Base-by-base conservation (phyloP, 345 rosid species). In the Fremontodendron californicum region DNA sequence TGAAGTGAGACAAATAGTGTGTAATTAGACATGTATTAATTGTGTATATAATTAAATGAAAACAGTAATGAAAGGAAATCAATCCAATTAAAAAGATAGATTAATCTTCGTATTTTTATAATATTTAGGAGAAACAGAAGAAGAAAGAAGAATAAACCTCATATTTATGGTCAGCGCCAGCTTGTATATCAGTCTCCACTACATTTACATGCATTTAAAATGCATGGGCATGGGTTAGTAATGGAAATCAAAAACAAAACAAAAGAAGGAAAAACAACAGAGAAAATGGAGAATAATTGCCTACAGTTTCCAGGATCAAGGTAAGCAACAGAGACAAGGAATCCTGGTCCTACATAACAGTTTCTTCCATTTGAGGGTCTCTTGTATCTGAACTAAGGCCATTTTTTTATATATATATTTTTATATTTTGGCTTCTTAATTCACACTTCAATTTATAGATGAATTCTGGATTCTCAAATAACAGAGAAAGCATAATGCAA, bases 241-340 rank as follows among this genome's bases (percentile, higher is more conserved):
- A n/a, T 52, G 2, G 25, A 19, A 52, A 52, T n/a, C 1, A 6
- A 49, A 49, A 49, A 5, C 3, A 52, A 52, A 5, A 7, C 0
- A n/a, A 6, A 19, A 3, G 7, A 6, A n/a, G 4, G 16, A 5
- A 15, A 49, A 21, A 19, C 0, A n/a, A 52, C 27, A 7, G 39
- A 61, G 18, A 25, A 27, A 61, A 61, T 19, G 19, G 31, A 35
- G 3, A 29, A 29, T 10, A 62, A 31, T 6, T 5, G 40, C 69
- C 42, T 63, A 63, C 69, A 63, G 21, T 63, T 63, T 63, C 69
- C 69, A 63, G 69, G 69, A 29, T 63, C 69, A 33, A 63, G 45
- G 42, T 63, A 63, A 31, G 69, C 69, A 6, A 63, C 37, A 31
- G 43, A 63, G 69, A 63, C 69, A 33, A 63, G 69, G n/a, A 63